Evolutionary conservation across 2,329 filamentous ascomycete species (phyloP), one percentile per base, ranked within the genome.

Genomic region (Graphilbum ipis-grandicollis): DNA sequence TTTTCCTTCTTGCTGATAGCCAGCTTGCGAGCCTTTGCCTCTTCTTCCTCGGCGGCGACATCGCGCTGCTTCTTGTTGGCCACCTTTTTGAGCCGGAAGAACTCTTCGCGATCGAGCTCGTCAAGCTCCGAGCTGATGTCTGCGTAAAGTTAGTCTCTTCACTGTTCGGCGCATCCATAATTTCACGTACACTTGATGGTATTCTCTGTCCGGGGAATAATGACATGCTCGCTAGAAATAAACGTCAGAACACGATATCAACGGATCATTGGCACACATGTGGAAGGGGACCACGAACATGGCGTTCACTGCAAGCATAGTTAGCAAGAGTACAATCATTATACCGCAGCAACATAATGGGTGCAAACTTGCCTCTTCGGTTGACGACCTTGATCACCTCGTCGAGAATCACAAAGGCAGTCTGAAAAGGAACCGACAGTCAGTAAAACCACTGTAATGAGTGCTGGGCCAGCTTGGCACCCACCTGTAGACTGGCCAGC

Each of bases 381-480:
- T 98, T 98, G 38, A 98, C 90, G 19, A 96, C 85, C 64, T 98
- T 98, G 63, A 98, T 98, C 39, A 98, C 90, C 59, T 98, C 90
- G 55, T 98, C 90, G 42, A 98, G 59, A 46, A 96, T 96, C 34
- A 98, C 84, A 56, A 98, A 98, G 6, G 90, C 90, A 45, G 90
- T 98, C 72, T 78, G 18, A 1, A n/a, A 15, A 13, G 10, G 6
- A 31, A n/a, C n/a, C n/a, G n/a, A n/a, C n/a, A n/a, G n/a, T n/a
- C n/a, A n/a, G n/a, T n/a, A n/a, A n/a, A n/a, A n/a, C n/a, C n/a
- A n/a, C n/a, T n/a, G n/a, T n/a, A n/a, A n/a, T n/a, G n/a, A n/a
- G n/a, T n/a, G n/a, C n/a, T n/a, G n/a, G n/a, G n/a, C n/a, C n/a
- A n/a, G n/a, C n/a, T n/a, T 12, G 23, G 22, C 19, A 14, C 56